Percentiles rank a stretch among this genome's conserved stretches.
Evolutionary conservation across 805 yeast genomes (phyloP).

Genomic region (Candida maris): DNA sequence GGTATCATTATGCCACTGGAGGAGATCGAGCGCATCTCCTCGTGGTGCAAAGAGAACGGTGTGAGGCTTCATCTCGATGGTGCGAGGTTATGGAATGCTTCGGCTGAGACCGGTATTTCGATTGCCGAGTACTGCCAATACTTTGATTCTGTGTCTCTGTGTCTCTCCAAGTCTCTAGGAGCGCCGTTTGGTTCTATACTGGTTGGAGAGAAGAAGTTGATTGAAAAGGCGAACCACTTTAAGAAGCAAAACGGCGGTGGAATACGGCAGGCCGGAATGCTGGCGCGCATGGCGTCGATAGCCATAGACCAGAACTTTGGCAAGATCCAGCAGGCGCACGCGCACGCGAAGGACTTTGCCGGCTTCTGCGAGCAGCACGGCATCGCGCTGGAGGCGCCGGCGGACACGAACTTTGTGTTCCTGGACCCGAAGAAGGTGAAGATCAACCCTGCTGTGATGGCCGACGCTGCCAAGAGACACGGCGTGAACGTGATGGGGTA

Average conservation of each 20-base stretch:
- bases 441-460: conserved; percentile 51
- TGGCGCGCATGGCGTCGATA: conserved; percentile 69
- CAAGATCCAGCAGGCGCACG: conserved; percentile 45
- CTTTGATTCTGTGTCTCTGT: conserved; percentile 81
- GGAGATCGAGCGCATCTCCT: conserved; percentile 64
- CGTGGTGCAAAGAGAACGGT: conserved; percentile 58
- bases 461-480: conserved; percentile 51
- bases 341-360: conserved; percentile 44
- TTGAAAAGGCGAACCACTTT: conserved; percentile 72
- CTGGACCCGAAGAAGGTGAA: conserved; percentile 51
- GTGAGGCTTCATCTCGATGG: conserved; percentile 81
- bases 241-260: conserved; percentile 92
- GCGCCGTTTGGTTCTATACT: conserved; percentile 88
- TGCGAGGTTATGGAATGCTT: conserved; percentile 86
- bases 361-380: conserved; percentile 49
- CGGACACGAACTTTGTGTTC: conserved; percentile 78
- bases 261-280: conserved; percentile 78
- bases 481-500: conserved; percentile 66
- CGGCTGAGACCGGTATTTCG: conserved; percentile 64
- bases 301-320: conserved; percentile 73
- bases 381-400: conserved; percentile 62
- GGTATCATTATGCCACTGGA: conserved; percentile 76
- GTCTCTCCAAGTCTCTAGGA: conserved; percentile 82
- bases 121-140: conserved; percentile 66
- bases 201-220: conserved; percentile 59